A percentile compares a stretch with the other conserved stretches of the same genome.
Conservation (phyloP, 371 early-diverging fungal species). For the Rhizopus arrhizus region DNA sequence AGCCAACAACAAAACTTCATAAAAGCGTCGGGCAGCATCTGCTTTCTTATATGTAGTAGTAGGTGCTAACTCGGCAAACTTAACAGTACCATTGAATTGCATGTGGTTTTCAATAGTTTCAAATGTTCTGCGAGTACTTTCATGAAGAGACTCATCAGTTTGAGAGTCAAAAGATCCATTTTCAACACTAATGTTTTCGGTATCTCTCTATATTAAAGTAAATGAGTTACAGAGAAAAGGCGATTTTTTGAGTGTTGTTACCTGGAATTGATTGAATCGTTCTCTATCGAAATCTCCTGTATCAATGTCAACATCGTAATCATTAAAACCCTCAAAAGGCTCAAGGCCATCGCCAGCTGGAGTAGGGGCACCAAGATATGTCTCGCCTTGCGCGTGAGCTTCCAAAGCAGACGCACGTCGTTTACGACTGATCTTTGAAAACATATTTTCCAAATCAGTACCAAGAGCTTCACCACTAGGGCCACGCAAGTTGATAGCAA, state of each 20-base stretch:
- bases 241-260: background rate
- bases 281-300: conserved; percentile 3
- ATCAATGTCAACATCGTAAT: conserved; percentile 26
- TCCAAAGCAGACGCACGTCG: conserved; percentile 20
- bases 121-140: conserved; percentile 17
- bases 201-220: conserved; percentile 1
- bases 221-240: background rate
- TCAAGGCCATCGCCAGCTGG: conserved; percentile 13
- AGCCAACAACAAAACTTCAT: conserved; percentile 87
- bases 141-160: conserved; percentile 19
- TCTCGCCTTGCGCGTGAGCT: background rate
- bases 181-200: background rate
- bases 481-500: conserved; percentile 5
- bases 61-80: conserved; percentile 37
- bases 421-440: conserved; percentile 19
- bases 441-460: conserved; percentile 17
- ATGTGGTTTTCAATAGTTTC: conserved; percentile 30
- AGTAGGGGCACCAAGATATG: conserved; percentile 14
- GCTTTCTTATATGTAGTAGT: conserved; percentile 36
- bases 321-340: conserved; percentile 26
- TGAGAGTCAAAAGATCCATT: conserved; percentile 20
- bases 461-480: conserved; percentile 14
- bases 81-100: conserved; percentile 7
- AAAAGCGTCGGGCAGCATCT: conserved; percentile 87
- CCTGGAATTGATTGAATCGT: conserved; percentile 1